Evolutionary conservation across 331 rosid species (phyloP), one percentile per base, ranked within the genome.

Genomic region (Pyracantha coccinea): DNA sequence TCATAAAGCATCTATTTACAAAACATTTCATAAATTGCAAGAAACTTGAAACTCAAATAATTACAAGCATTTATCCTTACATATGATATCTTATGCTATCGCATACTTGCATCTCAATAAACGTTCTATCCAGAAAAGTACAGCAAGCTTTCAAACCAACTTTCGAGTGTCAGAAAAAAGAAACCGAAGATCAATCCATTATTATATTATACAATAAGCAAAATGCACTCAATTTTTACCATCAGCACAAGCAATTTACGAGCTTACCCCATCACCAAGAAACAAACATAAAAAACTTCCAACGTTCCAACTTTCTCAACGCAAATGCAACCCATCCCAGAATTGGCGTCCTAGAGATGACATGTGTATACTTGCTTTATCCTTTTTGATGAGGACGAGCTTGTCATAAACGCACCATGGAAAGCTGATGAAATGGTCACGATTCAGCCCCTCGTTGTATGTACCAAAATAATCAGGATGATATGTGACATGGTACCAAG

Each of bases 401-500:
- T 74, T 84, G 64, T 77, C 85, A 66, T 84, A 82, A 44, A 89
- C 89, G 69, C 98, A 93, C 98, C 97, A 93, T 8, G 98, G 84
- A n/a, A 93, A 91, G 81, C 98, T 93, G 32, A 90, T 84, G 71
- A 68, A 93, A 68, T 93, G 98, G 75, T 73, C 87, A 52, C 97
- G 83, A 2, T 74, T 4, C 89, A 87, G 72, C 3, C 74, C 98
- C 78, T 91, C 96, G 66, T 93, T 88, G 77, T 86, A 93, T 55
- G 5, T 8, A 67, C 93, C 98, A 76, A 79, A 88, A 61, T 81
- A 91, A 63, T 53, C 75, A 2, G 75, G 89, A 77, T 92, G 97
- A 77, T 92, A 92, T 8, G 98, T 87, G 45, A 93, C 98, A 83
- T 82, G 1, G 66, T 93, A 93, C 97, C 97, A 93, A 23, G 97